Evolutionary conservation across 176 grass and related monocot genomes (phyloP).

Genomic region (Raddia distichophylla): DNA sequence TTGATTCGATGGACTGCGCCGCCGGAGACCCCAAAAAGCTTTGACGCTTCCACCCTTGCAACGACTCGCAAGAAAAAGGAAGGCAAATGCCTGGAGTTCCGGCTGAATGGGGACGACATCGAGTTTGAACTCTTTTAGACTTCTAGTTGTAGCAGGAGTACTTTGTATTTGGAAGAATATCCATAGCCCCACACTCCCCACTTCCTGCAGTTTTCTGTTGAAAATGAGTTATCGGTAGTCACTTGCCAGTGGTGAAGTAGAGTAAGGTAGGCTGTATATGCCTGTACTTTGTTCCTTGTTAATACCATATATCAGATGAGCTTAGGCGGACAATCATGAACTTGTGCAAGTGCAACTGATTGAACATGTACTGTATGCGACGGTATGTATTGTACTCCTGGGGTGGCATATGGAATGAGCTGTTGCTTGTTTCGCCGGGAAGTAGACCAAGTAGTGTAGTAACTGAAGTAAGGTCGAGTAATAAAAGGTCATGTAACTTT

Average conservation of each 20-base stretch:
- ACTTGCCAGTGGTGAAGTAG: slow-evolving; percentile 43
- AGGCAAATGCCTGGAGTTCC: slow-evolving; percentile 84
- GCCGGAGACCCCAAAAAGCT: slow-evolving; percentile 63
- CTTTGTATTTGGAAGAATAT: slow-evolving; percentile 44
- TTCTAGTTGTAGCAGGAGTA: slow-evolving; percentile 4
- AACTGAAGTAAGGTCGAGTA: background rate
- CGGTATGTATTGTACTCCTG: background rate
- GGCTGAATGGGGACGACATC: slow-evolving; percentile 77
- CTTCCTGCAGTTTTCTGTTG: slow-evolving; percentile 51
- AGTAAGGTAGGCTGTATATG: slow-evolving; percentile 36
- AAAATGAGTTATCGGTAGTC: no score
- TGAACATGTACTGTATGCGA: background rate
- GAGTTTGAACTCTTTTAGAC: slow-evolving; percentile 90
- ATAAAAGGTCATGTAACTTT: slow-evolving; percentile 10
- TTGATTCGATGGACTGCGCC: slow-evolving; percentile 83
- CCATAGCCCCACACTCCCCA: slow-evolving; percentile 23
- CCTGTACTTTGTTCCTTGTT: slow-evolving; percentile 72
- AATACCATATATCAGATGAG: slow-evolving; percentile 65
- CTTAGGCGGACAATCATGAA: slow-evolving; percentile 14
- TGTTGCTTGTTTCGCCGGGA: background rate
- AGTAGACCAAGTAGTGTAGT: no score
- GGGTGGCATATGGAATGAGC: background rate
- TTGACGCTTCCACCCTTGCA: slow-evolving; percentile 39
- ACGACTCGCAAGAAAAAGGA: slow-evolving; percentile 70
- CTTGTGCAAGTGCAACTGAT: slow-evolving; percentile 23